Evolutionary conservation across 2,329 filamentous ascomycete species (phyloP).

Genomic region (Geosmithia flava): DNA sequence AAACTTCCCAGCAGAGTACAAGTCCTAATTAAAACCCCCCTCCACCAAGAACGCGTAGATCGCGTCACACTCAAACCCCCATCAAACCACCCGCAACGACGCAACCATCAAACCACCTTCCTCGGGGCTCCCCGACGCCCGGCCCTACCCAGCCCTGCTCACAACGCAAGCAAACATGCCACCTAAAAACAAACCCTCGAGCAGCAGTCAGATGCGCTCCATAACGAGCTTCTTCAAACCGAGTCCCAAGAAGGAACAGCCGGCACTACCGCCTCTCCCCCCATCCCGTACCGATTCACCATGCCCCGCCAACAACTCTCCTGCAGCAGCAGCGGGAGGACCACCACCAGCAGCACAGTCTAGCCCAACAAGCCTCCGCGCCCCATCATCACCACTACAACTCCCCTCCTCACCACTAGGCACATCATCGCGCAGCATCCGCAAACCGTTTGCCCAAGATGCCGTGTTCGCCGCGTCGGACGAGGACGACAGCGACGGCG

Average conservation of each 20-base stretch:
- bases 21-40: neutral
- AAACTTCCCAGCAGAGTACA: neutral
- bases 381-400: neutral
- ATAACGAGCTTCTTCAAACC: constrained; percentile 1
- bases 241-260: neutral
- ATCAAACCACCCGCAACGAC: neutral
- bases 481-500: constrained; percentile 49
- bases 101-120: neutral
- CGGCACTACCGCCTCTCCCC: neutral
- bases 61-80: neutral
- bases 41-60: neutral
- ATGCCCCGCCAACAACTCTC: too few species aligned
- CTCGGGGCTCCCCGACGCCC: neutral
- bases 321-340: neutral
- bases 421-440: neutral
- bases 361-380: neutral
- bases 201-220: neutral
- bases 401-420: neutral
- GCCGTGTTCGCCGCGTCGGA: constrained; percentile 5
- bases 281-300: too few species aligned
- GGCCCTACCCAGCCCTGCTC: too few species aligned
- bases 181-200: neutral
- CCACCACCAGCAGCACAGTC: neutral
- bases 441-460: neutral
- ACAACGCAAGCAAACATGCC: neutral